Evolutionary conservation across 805 yeast genomes (phyloP).

Genomic region (Scheffersomyces amazonensis): DNA sequence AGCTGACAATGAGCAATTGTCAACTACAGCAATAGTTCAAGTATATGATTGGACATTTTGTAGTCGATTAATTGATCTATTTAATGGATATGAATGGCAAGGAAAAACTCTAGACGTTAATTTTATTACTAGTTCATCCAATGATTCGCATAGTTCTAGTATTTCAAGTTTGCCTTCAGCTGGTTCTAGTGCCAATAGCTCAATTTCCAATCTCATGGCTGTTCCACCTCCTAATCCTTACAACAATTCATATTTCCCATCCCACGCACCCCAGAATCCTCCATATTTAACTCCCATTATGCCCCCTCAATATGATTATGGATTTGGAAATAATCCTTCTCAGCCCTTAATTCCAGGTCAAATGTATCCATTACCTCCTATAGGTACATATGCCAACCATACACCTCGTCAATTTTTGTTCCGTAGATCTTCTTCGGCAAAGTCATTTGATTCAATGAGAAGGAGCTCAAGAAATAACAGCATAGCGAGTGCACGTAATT

Average conservation of each 20-base stretch:
- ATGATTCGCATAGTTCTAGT: background rate
- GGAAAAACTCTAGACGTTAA: constrained; percentile 13
- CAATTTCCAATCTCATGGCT: background rate
- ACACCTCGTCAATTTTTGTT: background rate
- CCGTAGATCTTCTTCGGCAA: constrained; percentile 9
- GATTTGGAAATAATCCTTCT: background rate
- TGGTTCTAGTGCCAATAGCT: background rate
- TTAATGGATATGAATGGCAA: constrained; percentile 26
- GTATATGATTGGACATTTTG: constrained; percentile 2
- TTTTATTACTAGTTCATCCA: constrained; percentile 4
- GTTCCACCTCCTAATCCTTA: background rate
- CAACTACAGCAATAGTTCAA: constrained; percentile 1
- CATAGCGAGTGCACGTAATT: constrained; percentile 1
- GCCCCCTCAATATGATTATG: background rate
- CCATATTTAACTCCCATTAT: background rate
- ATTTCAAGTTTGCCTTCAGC: background rate
- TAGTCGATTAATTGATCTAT: constrained; percentile 8
- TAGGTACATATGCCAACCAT: background rate
- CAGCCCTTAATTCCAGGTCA: background rate
- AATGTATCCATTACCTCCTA: background rate
- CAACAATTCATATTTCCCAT: background rate
- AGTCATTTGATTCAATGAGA: constrained; percentile 10
- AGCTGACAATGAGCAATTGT: background rate
- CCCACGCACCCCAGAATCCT: background rate
- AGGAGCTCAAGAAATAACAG: constrained; percentile 9